Percentiles rank a stretch among this genome's conserved stretches.
Conservation (phyloP, 108 stramenopile species). For the Cyclotella sp. region DNA sequence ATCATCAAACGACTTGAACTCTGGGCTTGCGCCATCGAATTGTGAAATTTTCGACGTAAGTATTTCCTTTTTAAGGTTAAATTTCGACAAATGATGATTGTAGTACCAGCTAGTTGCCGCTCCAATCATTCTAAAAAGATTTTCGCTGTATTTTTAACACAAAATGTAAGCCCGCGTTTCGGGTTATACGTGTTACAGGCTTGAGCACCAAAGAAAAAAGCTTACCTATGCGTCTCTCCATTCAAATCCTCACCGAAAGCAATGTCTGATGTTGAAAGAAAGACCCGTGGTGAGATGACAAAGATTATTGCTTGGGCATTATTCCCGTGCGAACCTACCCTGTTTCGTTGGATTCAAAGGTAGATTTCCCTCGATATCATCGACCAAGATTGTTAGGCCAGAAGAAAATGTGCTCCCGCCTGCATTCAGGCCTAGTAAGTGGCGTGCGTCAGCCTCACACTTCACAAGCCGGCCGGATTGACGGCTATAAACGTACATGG, state of each 20-base stretch:
- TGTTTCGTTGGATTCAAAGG: slow-evolving; percentile 76
- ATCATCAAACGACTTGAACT: not conserved
- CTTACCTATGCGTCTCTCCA: slow-evolving; percentile 24
- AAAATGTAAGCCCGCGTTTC: not conserved
- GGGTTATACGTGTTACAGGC: not conserved
- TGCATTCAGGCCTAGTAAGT: slow-evolving; percentile 28
- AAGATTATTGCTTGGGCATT: not conserved
- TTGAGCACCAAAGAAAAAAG: not conserved
- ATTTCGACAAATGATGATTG: not conserved
- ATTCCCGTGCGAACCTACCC: not conserved
- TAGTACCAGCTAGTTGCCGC: not conserved
- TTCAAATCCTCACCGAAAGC: slow-evolving; percentile 40
- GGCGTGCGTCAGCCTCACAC: slow-evolving; percentile 51
- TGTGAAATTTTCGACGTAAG: not conserved
- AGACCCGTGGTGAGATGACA: not conserved
- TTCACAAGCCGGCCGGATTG: slow-evolving; percentile 62
- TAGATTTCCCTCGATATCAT: slow-evolving; percentile 58
- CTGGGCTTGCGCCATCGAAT: not conserved
- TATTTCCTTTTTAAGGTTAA: not conserved
- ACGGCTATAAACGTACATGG: slow-evolving; percentile 61
- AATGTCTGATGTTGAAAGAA: slow-evolving; percentile 11
- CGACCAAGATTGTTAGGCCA: slow-evolving; percentile 68
- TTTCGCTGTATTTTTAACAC: not conserved
- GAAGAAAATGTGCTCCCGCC: slow-evolving; percentile 61
- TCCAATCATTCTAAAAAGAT: slow-evolving; percentile 2